Evolutionary conservation across 345 rosid genomes (phyloP).

Genomic region (Balakata baccata): DNA sequence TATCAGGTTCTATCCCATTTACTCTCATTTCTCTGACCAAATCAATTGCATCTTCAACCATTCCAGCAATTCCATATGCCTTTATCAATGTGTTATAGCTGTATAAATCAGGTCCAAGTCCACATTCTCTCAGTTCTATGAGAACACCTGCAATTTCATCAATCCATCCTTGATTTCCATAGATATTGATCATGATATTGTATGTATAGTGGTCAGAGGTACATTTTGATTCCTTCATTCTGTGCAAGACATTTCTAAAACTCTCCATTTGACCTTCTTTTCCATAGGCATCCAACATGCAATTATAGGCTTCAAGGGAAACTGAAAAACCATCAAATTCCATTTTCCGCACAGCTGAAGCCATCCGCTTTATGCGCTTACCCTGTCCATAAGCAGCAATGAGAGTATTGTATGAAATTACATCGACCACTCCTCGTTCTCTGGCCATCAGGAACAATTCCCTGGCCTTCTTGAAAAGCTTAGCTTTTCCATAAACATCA

Average conservation of each 20-base stretch:
- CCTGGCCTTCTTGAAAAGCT: conserved; percentile 60
- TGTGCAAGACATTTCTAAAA: conserved; percentile 60
- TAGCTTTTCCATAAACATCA: conserved; percentile 78
- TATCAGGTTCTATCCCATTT: conserved; percentile 66
- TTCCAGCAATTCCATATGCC: conserved; percentile 91
- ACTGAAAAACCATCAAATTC: conserved; percentile 80
- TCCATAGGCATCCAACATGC: conserved; percentile 78
- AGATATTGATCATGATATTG: conserved; percentile 85
- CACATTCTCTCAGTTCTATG: conserved; percentile 56
- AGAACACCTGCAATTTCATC: conserved; percentile 63
- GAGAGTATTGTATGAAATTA: conserved; percentile 76
- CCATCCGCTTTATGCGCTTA: conserved; percentile 60
- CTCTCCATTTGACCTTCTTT: conserved; percentile 75
- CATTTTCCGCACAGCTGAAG: conserved; percentile 60
- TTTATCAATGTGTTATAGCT: conserved; percentile 90
- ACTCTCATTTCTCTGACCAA: conserved; percentile 83
- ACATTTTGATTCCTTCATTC: conserved; percentile 59
- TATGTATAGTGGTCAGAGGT: conserved; percentile 63
- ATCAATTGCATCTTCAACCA: conserved; percentile 80
- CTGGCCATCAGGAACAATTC: conserved; percentile 61
- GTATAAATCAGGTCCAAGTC: conserved; percentile 70
- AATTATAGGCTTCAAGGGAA: conserved; percentile 89
- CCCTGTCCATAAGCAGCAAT: conserved; percentile 70
- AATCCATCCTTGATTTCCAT: conserved; percentile 79
- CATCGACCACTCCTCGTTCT: conserved; percentile 65